Evolutionary conservation across 1,139 yeast species (phyloP).

Genomic region (Hanseniaspora sp.): DNA sequence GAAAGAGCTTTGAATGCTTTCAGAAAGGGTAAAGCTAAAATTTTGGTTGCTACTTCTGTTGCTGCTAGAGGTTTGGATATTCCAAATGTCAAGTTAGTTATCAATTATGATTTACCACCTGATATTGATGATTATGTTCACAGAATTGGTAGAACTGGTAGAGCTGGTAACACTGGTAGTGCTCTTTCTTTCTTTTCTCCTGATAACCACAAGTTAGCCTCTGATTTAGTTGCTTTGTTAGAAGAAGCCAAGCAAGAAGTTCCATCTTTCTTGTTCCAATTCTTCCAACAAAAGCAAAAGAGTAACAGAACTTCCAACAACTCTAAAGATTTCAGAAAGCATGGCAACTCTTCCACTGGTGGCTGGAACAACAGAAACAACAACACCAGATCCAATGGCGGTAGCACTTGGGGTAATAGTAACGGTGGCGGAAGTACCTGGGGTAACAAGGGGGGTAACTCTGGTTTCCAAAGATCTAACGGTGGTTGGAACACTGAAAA

Average conservation of each 20-base stretch:
- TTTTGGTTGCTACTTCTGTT: conserved; percentile 84
- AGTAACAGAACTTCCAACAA: conserved; percentile 46
- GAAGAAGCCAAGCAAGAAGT: conserved; percentile 96
- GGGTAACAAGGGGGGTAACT: conserved; percentile 2
- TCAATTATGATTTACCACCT: conserved; percentile 91
- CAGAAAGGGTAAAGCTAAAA: conserved; percentile 47
- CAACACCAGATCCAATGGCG: conserved; percentile 2
- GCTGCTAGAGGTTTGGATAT: conserved; percentile 98
- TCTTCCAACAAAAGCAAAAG: conserved; percentile 67
- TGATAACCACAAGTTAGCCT: conserved; percentile 79
- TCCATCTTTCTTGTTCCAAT: conserved; percentile 72
- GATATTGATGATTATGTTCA: conserved; percentile 98
- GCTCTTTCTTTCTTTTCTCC: conserved; percentile 98
- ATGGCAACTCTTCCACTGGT: conserved; percentile 11
- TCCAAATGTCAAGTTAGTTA: conserved; percentile 95
- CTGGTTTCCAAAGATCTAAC: conserved; percentile 11
- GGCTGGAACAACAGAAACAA: background rate
- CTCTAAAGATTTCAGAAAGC: conserved; percentile 52
- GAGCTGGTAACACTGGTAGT: conserved; percentile 98
- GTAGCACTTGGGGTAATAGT: conserved; percentile 14
- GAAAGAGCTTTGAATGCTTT: conserved; percentile 78
- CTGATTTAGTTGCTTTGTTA: conserved; percentile 77
- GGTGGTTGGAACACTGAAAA: conserved; percentile 9
- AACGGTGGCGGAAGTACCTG: conserved; percentile 5
- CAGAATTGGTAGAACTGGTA: conserved; percentile 99